A percentile compares a stretch with the other conserved stretches of the same genome.
Evolutionary conservation across 495 filamentous ascomycete species (phyloP).

Genomic region (Annulohypoxylon nitens): DNA sequence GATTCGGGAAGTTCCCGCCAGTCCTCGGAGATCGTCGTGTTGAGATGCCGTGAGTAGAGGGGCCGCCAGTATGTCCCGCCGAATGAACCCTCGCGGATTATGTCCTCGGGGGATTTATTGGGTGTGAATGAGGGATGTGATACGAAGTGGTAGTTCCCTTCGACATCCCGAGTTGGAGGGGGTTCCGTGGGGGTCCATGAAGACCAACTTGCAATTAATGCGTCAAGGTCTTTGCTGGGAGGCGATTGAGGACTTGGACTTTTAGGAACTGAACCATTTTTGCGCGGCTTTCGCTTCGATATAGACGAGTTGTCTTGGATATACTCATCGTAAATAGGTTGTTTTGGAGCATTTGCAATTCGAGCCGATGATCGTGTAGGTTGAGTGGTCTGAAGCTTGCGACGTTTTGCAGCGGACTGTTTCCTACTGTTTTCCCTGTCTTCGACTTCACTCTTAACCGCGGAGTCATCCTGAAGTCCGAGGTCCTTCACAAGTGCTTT

Average conservation of each 20-base stretch:
- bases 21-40: constrained; percentile 56
- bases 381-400: constrained; percentile 22
- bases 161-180: constrained; percentile 54
- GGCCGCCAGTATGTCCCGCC: constrained; percentile 64
- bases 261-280: background rate
- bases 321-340: constrained; percentile 20
- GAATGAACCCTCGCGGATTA: constrained; percentile 62
- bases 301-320: background rate
- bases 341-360: constrained; percentile 31
- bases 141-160: constrained; percentile 57
- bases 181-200: constrained; percentile 54
- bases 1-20: constrained; percentile 57
- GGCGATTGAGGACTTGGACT: background rate
- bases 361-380: constrained; percentile 47
- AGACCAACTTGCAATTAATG: constrained; percentile 56
- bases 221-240: constrained; percentile 48
- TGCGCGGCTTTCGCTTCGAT: constrained; percentile 14
- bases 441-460: background rate
- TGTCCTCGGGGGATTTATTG: constrained; percentile 63
- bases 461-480: constrained; percentile 33
- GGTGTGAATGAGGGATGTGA: constrained; percentile 59
- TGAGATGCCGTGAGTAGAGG: constrained; percentile 54
- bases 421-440: background rate
- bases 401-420: constrained; percentile 36
- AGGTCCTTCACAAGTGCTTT: constrained; percentile 63